Conservation (phyloP, 2,329 filamentous ascomycete genomes). For the Hymenoscyphus fraxineus region DNA sequence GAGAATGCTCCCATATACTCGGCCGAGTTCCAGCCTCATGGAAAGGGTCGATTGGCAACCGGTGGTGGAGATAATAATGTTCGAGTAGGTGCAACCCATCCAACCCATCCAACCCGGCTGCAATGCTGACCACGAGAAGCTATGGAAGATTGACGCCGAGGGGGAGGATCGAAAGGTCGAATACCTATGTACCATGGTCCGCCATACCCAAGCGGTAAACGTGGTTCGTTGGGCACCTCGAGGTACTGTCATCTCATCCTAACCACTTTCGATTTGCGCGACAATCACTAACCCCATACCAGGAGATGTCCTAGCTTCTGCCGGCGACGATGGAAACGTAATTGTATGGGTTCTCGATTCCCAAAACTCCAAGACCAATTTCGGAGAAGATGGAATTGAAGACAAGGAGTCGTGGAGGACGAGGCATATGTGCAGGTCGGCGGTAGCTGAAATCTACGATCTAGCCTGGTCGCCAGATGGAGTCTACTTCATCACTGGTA, state of each 20-base stretch:
- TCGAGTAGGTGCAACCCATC: conserved; percentile 53
- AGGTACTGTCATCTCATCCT: conserved; percentile 50
- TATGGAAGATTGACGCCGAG: conserved; percentile 85
- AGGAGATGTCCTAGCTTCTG: conserved; percentile 92
- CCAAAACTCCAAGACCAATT: conserved; percentile 61
- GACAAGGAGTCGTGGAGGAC: conserved; percentile 97
- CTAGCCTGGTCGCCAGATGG: conserved; percentile 98
- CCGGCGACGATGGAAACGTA: conserved; percentile 95
- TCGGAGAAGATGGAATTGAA: conserved; percentile 81
- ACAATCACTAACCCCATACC: conserved; percentile 17
- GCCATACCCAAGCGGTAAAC: conserved; percentile 96
- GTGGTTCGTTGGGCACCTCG: conserved; percentile 94
- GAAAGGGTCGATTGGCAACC: conserved; percentile 87
- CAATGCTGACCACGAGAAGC: conserved; percentile 46
- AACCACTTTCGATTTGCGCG: not conserved
- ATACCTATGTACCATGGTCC: conserved; percentile 85
- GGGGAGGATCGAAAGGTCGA: conserved; percentile 86
- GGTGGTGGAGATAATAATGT: conserved; percentile 97
- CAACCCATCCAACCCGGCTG: not conserved
- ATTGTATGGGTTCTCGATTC: conserved; percentile 86
- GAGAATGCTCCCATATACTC: conserved; percentile 97
- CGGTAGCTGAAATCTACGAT: conserved; percentile 95
- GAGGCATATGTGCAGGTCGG: conserved; percentile 96
- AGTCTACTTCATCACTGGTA: conserved; percentile 93
- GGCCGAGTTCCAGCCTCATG: conserved; percentile 89